Evolutionary conservation across 768 basidiomycete species (phyloP), one percentile per base, ranked within the genome.

Genomic region (Goffeauzyma gilvescens): DNA sequence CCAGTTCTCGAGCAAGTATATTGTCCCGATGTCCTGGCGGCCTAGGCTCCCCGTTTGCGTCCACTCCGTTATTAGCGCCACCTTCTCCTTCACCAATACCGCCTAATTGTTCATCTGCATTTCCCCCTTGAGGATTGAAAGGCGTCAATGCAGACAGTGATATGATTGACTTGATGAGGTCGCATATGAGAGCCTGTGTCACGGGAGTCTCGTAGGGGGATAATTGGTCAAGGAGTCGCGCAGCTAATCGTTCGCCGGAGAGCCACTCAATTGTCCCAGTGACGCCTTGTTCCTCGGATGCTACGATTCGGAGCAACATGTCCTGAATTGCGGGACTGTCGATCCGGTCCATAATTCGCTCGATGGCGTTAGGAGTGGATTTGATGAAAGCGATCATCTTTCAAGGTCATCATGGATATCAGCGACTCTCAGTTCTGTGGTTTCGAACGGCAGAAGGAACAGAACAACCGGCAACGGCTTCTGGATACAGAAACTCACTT

Each of bases 331-430:
- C 76, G 2, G 89, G 80, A 15, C 79, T 79, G 63, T 85, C 82
- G 21, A 96, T 76, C 55, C 90, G 83, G 25, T 69, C 68, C 33
- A 98, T 70, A 7, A 98, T 66, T 12, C 84, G 75, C 52, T 82
- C 78, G 32, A 95, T 74, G 33, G 93, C 70, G 35, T 71, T 67
- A 3, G 85, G 80, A 58, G 89, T 79, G 12, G 74, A 69, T 62
- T 80, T 78, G 47, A 98, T 83, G 64, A 93, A 95, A 30, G 72
- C 72, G 51, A 98, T 74, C 81, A 90, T 90, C 85, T 96, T 46
- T 1, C 2, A 18, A 6, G 37, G 15, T 20, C 22, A 38, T 5
- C 14, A 12, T 10, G 3, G 12, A 15, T n/a, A 23, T n/a, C 22
- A 24, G 10, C 27, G 7, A 32, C 24, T 36, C 13, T 39, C 43